phyloP scores from a whole-genome alignment of 106 monocot species.

The Dioscorea alata region DNA sequence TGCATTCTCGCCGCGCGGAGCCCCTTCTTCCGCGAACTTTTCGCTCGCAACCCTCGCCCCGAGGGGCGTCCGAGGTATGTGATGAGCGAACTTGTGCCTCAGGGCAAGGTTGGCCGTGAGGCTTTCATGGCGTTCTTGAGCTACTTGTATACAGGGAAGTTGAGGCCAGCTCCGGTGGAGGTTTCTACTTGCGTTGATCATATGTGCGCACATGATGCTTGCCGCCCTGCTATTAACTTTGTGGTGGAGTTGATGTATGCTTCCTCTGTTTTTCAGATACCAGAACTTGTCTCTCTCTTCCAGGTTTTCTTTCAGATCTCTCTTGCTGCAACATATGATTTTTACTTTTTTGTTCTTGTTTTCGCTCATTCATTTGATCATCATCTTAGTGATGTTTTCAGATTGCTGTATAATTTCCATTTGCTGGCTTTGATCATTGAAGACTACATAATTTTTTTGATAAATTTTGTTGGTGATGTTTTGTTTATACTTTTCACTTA shows the following conservation, averaged over 20 bases:
- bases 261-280: conserved; percentile 65
- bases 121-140: conserved; percentile 68
- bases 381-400: no score
- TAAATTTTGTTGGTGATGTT: no score
- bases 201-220: conserved; percentile 75
- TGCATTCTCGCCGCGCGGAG: conserved; percentile 47
- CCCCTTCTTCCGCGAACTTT: conserved; percentile 38
- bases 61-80: conserved; percentile 27
- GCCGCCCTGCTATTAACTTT: conserved; percentile 69
- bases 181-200: conserved; percentile 63
- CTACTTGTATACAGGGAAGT: conserved; percentile 85
- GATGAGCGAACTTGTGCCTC: conserved; percentile 46
- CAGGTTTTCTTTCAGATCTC: conserved; percentile 38
- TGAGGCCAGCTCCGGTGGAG: conserved; percentile 46
- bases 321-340: no score
- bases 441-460: no score
- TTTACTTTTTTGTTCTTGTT: no score
- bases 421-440: no score
- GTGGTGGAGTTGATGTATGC: conserved; percentile 83
- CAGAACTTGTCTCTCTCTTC: conserved; percentile 67
- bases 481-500: no score
- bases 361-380: no score
- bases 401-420: no score
- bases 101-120: conserved; percentile 56
- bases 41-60: conserved; percentile 7